Evolutionary conservation across 1,284 basidiomycete genomes (phyloP).

Genomic region (Apiotrichum brassicae): DNA sequence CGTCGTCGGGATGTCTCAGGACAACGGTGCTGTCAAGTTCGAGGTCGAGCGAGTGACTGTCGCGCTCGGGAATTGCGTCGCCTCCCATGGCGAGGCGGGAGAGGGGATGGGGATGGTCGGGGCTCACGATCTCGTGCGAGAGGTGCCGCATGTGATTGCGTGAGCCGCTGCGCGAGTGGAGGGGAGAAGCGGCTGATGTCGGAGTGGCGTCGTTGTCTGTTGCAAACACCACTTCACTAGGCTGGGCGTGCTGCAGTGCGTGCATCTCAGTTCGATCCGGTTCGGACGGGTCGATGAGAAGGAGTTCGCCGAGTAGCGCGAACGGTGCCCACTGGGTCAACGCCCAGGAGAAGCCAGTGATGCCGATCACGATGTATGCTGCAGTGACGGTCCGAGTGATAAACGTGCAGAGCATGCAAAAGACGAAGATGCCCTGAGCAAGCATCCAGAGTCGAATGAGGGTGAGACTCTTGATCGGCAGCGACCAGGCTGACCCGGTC

Average conservation of each 20-base stretch:
- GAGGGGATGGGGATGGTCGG: neutral
- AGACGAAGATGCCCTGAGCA: slow-evolving; percentile 42
- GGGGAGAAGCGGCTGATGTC: neutral
- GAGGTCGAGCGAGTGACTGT: neutral
- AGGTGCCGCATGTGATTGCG: neutral
- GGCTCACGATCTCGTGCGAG: slow-evolving; percentile 3
- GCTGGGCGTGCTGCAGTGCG: neutral
- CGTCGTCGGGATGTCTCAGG: slow-evolving; percentile 34
- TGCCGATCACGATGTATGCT: slow-evolving; percentile 49
- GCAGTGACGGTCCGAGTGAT: slow-evolving; percentile 44
- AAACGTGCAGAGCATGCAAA: slow-evolving; percentile 46
- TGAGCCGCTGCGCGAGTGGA: slow-evolving; percentile 4
- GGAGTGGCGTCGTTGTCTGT: neutral
- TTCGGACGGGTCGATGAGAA: slow-evolving; percentile 35
- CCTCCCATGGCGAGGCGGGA: neutral
- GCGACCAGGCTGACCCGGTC: slow-evolving; percentile 18
- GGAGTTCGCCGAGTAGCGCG: slow-evolving; percentile 44
- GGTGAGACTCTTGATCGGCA: slow-evolving; percentile 43
- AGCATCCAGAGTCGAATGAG: slow-evolving; percentile 40
- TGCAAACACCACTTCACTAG: slow-evolving; percentile 11
- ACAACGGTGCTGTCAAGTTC: slow-evolving; percentile 32
- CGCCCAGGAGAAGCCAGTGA: slow-evolving; percentile 51
- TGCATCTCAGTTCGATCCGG: neutral
- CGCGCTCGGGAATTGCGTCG: neutral
- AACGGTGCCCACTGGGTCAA: slow-evolving; percentile 45